Evolutionary conservation across 371 early-diverging fungal species (phyloP), one percentile per base, ranked within the genome.

Genomic region (Mucor plumbeus): DNA sequence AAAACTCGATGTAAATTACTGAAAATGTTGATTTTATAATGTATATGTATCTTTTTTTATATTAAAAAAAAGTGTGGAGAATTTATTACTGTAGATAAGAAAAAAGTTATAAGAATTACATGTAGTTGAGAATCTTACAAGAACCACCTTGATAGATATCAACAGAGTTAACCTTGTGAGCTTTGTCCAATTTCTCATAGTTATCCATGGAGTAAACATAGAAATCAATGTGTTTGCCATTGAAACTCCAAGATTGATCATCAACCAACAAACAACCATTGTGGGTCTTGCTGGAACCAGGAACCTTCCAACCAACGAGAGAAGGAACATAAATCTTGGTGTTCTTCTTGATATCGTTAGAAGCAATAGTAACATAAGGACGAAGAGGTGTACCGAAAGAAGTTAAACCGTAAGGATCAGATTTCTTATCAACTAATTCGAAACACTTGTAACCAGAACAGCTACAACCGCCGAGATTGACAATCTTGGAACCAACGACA

Each of bases 181-280:
- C 54, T 19, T 73, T 69, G 66, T 80, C 77, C 44, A 83, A 63
- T 14, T 44, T 67, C n/a, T 68, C 43, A 65, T 83, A 83, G 65
- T 83, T 64, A 33, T 64, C 56, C 63, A 61, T 67, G 35, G 70
- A 60, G 65, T 77, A 77, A 31, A 79, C 78, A 31, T 79, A 83
- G 41, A 80, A 75, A 61, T 83, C 83, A 67, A 83, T 77, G 64
- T 83, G 83, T 13, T 76, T 70, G 43, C 68, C 65, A 19, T 64
- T 64, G 61, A 83, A 83, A 67, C 79, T 78, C 83, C 83, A 83
- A 72, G 76, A 76, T 64, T 77, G 79, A 78, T 75, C 83, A 66
- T 80, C 81, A 53, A 79, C 81, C 31, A 78, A 64, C 36, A 83
- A 71, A 72, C 83, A 83, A 36, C 83, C 83, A 65, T 83, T 83